Evolutionary conservation across 2,329 filamentous ascomycete genomes (phyloP).

Genomic region (Camillea tinctor): DNA sequence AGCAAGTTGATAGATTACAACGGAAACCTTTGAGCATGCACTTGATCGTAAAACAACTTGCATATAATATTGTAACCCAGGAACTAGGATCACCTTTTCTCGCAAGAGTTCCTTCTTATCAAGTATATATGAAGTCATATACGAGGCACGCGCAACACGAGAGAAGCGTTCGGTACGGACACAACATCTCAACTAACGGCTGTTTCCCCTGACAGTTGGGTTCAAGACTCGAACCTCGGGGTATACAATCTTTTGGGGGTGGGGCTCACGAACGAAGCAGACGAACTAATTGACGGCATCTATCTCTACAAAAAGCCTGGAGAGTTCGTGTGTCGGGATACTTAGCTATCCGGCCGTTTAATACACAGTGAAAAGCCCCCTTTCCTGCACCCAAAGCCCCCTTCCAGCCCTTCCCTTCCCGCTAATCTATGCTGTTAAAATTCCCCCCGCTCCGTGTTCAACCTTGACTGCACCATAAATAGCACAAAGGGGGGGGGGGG

Average conservation of each 20-base stretch:
- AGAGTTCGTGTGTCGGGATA: slow-evolving; percentile 73
- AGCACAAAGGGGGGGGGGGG: too few relatives aligned
- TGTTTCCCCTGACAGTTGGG: slow-evolving; percentile 47
- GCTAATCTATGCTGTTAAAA: too few relatives aligned
- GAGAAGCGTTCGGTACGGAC: too few relatives aligned
- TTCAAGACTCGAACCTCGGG: slow-evolving; percentile 74
- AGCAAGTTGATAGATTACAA: slow-evolving; percentile 63
- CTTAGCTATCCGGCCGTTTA: slow-evolving; percentile 69
- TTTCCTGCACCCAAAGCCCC: too few relatives aligned
- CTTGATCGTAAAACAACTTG: background rate
- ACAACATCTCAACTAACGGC: background rate
- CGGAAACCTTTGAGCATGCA: slow-evolving; percentile 17
- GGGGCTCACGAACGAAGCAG: slow-evolving; percentile 72
- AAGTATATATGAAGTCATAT: background rate
- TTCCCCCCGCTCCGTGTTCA: slow-evolving; percentile 76
- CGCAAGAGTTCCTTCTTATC: slow-evolving; percentile 20
- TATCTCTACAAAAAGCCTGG: slow-evolving; percentile 80
- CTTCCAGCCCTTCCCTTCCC: too few relatives aligned
- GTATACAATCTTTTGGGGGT: slow-evolving; percentile 75
- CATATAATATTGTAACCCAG: slow-evolving; percentile 33
- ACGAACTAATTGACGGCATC: slow-evolving; percentile 74
- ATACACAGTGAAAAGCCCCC: slow-evolving; percentile 55
- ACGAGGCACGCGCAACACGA: background rate
- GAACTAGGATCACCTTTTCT: slow-evolving; percentile 74
- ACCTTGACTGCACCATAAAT: slow-evolving; percentile 56